Conservation (phyloP, 352 stramenopile species). For the Peronospora belbahrii region DNA sequence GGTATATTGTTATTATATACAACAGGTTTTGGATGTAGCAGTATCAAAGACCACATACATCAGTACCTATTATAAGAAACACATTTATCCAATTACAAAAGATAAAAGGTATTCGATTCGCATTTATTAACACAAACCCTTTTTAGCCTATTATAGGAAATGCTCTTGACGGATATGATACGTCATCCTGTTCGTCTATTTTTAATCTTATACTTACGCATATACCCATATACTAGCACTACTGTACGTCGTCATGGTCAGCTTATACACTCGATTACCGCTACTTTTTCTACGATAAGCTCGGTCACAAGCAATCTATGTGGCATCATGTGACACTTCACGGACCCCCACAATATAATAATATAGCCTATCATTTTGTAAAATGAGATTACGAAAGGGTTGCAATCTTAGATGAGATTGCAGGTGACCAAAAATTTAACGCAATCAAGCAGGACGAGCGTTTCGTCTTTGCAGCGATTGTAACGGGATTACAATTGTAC, state of each 20-base stretch:
- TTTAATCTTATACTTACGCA: no score
- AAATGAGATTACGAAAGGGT: conserved; percentile 90
- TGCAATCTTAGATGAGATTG: conserved; percentile 91
- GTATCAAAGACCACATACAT: no score
- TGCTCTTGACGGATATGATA: no score
- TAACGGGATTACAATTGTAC: no score
- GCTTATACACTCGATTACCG: conserved; percentile 58
- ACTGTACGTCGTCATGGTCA: conserved; percentile 55
- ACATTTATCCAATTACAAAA: no score
- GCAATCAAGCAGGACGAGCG: conserved; percentile 97
- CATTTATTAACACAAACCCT: no score
- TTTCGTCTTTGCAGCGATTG: conserved; percentile 87
- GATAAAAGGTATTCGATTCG: no score
- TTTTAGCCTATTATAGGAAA: no score
- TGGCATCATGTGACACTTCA: conserved; percentile 92
- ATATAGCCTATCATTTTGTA: conserved; percentile 83
- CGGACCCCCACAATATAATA: conserved; percentile 26
- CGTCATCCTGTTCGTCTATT: neutral
- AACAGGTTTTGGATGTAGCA: no score
- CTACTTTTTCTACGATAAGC: conserved; percentile 76
- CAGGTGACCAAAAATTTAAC: conserved; percentile 86
- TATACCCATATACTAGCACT: no score
- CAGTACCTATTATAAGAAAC: no score
- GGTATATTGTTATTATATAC: no score
- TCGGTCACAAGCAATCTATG: conserved; percentile 76